Base-by-base conservation (phyloP, 352 stramenopile species). In the Phytophthora brassicae region DNA sequence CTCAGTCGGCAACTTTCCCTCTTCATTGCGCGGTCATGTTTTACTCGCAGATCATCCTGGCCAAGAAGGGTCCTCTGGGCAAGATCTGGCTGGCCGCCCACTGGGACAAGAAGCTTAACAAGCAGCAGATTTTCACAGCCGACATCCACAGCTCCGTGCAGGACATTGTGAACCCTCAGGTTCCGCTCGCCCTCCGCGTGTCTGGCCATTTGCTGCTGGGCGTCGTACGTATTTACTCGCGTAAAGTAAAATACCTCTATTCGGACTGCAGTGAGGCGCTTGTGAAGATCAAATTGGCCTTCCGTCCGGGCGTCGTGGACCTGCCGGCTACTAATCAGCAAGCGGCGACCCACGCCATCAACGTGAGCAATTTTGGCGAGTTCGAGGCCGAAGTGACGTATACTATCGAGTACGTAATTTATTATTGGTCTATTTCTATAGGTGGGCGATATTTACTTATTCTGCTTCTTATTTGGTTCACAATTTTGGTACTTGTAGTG, bases 31-130 rank as follows among this genome's bases (percentile, higher is more conserved):
- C 16, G 17, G 39, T 4, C 28, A 99, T 99, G 97, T 99, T 99
- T 72, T 99, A 99, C 84, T 99, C 96, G 42, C 95, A 99, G 93
- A 96, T 98, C 56, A 98, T 99, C 69, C 81, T 99, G 23, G 96
- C 97, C 50, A 99, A 99, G 86, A 99, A 99, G 72, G 97, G 97
- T 1, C 97, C 97, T 22, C 77, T 99, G 36, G 97, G 97, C 47
- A 99, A 99, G 78, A 98, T 99, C 52, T 99, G 97, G 95, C 86
- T 99, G 24, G 97, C 97, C 14, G 97, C 97, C 24, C 97, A 99
- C 75, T 99, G 94, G 92, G 97, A 99, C 83, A 99, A 99, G 84
- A 99, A 99, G 81, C 82, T 99, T 24, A 98, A 89, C 64, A 98
- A 99, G 70, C 88, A 96, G 38, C 94, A 99, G 75, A 98, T 99